Evolutionary conservation across 331 rosid genomes (phyloP), one percentile per base, ranked within the genome.

Genomic region (Erythrophleum ivorense): DNA sequence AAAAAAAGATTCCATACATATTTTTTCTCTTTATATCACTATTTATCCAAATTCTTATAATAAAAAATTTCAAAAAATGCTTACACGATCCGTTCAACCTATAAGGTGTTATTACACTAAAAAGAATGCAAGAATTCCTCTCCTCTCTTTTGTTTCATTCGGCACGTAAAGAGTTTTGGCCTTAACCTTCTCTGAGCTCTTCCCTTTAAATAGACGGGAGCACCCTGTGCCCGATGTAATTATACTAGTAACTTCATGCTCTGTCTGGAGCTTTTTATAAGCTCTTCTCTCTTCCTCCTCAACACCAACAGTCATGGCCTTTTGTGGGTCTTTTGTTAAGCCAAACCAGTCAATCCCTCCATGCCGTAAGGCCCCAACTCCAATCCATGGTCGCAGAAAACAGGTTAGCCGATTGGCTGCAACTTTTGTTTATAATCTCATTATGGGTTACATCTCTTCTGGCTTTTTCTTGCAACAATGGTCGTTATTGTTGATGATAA

Each of bases 251-350:
- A 62, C 9, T 6, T 38, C 41, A 38, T 60, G 6, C n/a, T 62
- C 43, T 64, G 0, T 34, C 3, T 63, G 2, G 40, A 0, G 40
- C 13, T 2, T 15, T 11, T 11, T 63, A 18, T 5, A 57, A 36
- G 7, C 74, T 52, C 79, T 82, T 78, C 84, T 80, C 81, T 24
- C 73, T 19, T 48, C 55, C 74, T 73, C 48, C 53, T 41, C 63
- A 14, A 11, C 57, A 15, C 11, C 45, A 33, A 69, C 58, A 78
- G 77, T 84, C 13, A 92, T 92, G 95, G 90, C 88, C 53, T 78
- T 84, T 70, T 85, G 86, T 14, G 77, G 86, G 40, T 80, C 80
- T 76, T 67, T 81, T 40, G 3, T 85, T 63, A 53, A 78, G 43
- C 85, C 88, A 79, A 87, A 65, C 38, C 89, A 73, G 16, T 63